Conservation (phyloP, 345 rosid species). For the Mallotus nudiflorus region DNA sequence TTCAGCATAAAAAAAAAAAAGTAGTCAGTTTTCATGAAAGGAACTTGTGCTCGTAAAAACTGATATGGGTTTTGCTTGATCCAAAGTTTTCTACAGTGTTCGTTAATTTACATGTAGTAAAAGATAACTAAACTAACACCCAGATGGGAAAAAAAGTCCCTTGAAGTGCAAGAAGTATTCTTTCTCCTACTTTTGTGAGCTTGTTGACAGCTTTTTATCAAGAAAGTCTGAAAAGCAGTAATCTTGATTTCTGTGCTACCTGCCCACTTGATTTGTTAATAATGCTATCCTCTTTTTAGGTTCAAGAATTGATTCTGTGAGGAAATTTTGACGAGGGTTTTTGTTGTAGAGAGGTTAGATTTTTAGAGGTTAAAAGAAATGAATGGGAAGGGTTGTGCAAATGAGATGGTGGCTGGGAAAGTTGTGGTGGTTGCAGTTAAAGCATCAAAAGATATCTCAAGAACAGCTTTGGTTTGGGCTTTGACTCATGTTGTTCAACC, state of each 20-base stretch:
- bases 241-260: constrained; percentile 54
- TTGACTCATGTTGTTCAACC: constrained; percentile 96
- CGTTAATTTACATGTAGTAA: constrained; percentile 18
- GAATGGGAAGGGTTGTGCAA: constrained; percentile 38
- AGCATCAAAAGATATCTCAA: constrained; percentile 87
- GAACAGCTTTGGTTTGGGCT: constrained; percentile 89
- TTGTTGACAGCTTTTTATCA: constrained; percentile 10
- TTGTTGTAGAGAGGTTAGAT: constrained; percentile 42
- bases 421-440: constrained; percentile 86
- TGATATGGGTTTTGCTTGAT: constrained; percentile 30
- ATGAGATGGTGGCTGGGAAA: constrained; percentile 47
- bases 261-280: neutral
- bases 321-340: constrained; percentile 36
- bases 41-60: constrained; percentile 25
- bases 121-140: neutral
- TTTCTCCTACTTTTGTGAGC: constrained; percentile 7
- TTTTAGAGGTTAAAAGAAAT: constrained; percentile 10
- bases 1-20: constrained; percentile 9
- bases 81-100: constrained; percentile 19
- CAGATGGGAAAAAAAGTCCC: constrained; percentile 15
- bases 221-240: constrained; percentile 16
- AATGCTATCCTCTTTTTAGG: constrained; percentile 17
- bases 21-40: constrained; percentile 25
- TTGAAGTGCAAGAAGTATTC: constrained; percentile 30
- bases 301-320: constrained; percentile 10